A percentile compares a stretch with the other conserved stretches of the same genome.
These are phyloP conservation scores for Trichoderma sp. DNA, from an alignment of 2,329 filamentous ascomycete genomes.

Conservation along the genomic window DNA sequence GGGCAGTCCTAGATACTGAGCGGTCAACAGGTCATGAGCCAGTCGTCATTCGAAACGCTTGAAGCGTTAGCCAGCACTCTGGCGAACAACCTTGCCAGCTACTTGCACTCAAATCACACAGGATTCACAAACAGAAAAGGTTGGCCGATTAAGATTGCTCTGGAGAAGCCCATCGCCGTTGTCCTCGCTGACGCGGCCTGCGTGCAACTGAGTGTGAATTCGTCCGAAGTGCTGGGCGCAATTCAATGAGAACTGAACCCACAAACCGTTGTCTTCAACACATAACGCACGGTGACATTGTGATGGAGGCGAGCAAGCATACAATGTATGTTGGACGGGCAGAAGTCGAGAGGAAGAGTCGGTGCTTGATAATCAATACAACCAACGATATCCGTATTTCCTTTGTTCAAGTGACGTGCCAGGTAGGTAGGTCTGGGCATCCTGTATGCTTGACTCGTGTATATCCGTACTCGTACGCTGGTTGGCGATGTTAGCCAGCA, in stretches of 20 bases:
- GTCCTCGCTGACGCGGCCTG: slow-evolving; percentile 68
- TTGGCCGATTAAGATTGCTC: slow-evolving; percentile 56
- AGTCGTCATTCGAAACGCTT: slow-evolving; percentile 60
- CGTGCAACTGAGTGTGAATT: slow-evolving; percentile 51
- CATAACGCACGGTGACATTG: not conserved
- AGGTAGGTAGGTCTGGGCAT: not conserved
- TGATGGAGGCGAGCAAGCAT: not conserved
- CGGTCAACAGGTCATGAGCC: slow-evolving; percentile 47
- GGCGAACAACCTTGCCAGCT: slow-evolving; percentile 45
- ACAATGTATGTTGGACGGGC: not conserved
- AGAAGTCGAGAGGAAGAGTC: not conserved
- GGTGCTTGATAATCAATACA: slow-evolving; percentile 14
- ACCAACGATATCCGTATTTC: not conserved
- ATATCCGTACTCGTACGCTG: not conserved
- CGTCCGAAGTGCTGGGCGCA: slow-evolving; percentile 26
- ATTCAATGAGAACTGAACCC: not conserved
- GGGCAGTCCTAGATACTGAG: not conserved
- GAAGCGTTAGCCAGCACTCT: slow-evolving; percentile 57
- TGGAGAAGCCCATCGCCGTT: slow-evolving; percentile 74
- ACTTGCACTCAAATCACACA: slow-evolving; percentile 33
- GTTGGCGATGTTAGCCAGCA: not conserved
- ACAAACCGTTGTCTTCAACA: not conserved
- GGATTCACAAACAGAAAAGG: slow-evolving; percentile 28
- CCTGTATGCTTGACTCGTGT: not conserved
- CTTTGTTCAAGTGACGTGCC: slow-evolving; percentile 1